Conservation (phyloP, 2,329 filamentous ascomycete genomes). For the Fusarium nygamai region DNA sequence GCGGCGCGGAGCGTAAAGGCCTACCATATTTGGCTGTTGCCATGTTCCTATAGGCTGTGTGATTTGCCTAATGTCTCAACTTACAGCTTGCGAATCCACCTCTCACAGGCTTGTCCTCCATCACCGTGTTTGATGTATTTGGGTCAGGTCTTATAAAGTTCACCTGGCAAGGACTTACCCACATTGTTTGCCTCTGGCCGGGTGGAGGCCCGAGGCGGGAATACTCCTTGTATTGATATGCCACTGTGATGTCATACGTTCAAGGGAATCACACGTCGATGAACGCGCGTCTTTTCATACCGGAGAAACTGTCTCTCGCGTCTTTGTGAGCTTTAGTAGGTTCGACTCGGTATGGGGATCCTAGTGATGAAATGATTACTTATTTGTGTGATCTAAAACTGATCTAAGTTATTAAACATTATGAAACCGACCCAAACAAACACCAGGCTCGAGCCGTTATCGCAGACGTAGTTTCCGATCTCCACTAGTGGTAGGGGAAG, state of each 20-base stretch:
- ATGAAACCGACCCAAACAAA: neutral
- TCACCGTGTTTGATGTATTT: no score
- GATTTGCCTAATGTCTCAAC: no score
- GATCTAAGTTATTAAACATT: neutral
- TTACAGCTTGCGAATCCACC: neutral
- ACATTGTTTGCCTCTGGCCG: neutral
- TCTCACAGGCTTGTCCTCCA: neutral
- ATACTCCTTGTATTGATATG: neutral
- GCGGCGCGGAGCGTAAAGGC: fast-evolving
- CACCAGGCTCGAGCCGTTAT: no score
- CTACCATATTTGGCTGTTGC: neutral
- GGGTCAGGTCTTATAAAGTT: no score
- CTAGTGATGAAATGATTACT: neutral
- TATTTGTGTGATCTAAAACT: neutral
- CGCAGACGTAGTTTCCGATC: neutral
- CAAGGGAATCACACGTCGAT: no score
- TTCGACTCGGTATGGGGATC: neutral
- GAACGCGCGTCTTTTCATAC: no score
- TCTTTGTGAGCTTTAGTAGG: no score
- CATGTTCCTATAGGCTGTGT: neutral
- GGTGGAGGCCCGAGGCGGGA: no score
- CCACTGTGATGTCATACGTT: neutral
- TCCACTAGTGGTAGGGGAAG: fast-evolving
- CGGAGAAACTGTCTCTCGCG: fast-evolving
- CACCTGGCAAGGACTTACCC: fast-evolving